These are phyloP conservation scores for Kodamaea neixiangensis DNA, from an alignment of 805 yeast genomes.

Conservation along the genomic window DNA sequence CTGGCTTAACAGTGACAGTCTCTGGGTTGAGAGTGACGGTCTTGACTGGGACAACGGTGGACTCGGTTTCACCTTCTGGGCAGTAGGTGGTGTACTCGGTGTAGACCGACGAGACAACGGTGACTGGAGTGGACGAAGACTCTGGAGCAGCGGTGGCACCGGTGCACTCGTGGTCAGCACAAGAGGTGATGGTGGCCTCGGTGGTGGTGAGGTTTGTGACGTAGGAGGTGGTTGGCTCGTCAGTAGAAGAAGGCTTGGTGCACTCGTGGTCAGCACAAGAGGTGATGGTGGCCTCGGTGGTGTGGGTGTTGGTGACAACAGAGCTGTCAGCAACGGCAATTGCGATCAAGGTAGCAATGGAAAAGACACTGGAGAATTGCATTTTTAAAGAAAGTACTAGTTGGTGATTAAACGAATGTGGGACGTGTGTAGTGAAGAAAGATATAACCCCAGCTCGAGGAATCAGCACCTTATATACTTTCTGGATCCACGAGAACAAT, in stretches of 20 bases:
- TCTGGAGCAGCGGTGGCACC: constrained; percentile 7
- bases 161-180: constrained; percentile 22
- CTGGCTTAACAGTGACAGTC: constrained; percentile 26
- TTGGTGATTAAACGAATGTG: constrained; percentile 8
- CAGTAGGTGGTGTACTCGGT: constrained; percentile 41
- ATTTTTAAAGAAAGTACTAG: constrained; percentile 16
- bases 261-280: constrained; percentile 25
- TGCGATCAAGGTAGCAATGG: constrained; percentile 23
- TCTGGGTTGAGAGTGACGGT: neutral
- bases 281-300: constrained; percentile 28
- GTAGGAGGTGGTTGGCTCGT: constrained; percentile 7
- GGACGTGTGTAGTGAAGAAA: neutral
- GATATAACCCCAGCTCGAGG: neutral
- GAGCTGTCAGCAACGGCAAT: constrained; percentile 20
- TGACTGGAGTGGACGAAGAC: constrained; percentile 12
- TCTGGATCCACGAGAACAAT: neutral
- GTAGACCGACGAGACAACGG: constrained; percentile 18
- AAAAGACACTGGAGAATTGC: constrained; percentile 23
- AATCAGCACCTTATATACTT: neutral
- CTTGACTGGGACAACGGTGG: constrained; percentile 16
- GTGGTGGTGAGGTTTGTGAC: constrained; percentile 22
- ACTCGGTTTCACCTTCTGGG: constrained; percentile 24
- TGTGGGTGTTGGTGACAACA: constrained; percentile 20
- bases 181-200: constrained; percentile 29
- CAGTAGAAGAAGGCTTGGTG: constrained; percentile 12